Base-by-base conservation (phyloP, 208 protist species). In the Herpetomonas tarakana region DNA sequence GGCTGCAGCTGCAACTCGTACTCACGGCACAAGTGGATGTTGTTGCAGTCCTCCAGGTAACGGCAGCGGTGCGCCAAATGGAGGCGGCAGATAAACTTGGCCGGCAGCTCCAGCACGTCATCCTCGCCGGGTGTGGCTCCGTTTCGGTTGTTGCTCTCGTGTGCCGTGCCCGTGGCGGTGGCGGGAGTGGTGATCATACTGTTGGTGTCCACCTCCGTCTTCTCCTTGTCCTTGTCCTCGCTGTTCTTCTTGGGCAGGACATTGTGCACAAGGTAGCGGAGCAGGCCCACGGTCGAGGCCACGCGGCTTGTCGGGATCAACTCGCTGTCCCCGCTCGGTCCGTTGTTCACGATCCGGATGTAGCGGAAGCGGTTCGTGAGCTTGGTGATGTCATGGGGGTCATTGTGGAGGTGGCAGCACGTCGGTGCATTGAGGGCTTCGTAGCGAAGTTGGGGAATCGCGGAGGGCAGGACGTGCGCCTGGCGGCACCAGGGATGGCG, bases 31-130 rank as follows among this genome's bases (percentile, higher is more conserved):
- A 96, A 78, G 69, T 96, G 90, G 52, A 96, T 90, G 65, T 96
- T 96, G 63, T 96, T 96, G 76, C 90, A 96, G 65, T 96, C 86
- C 50, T 94, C 84, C 9, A 92, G 65, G 71, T 96, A 96, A 14
- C 87, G 86, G 74, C 90, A 96, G 60, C 86, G 86, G 58, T 91
- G 87, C 12, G 84, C 76, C 22, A 92, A 66, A 65, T 96, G 90
- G 24, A 96, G 77, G 25, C 90, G 81, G 68, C 90, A 96, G 44
- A 96, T 84, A 60, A 82, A 82, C 58, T 92, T 92, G 35, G 85
- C 77, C 2, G 87, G 87, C 4, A 93, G 66, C 39, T 91, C 83
- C 16, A 93, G 62, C 16, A 87, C 68, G 29, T 81, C 74, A 26
- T 56, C 52, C 3, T 44, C 49, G 19, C 7, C 11, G 9, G 58